These are phyloP conservation scores for Calonectria pseudoturangicola DNA, from an alignment of 2,329 filamentous ascomycete genomes.

Conservation along the genomic window DNA sequence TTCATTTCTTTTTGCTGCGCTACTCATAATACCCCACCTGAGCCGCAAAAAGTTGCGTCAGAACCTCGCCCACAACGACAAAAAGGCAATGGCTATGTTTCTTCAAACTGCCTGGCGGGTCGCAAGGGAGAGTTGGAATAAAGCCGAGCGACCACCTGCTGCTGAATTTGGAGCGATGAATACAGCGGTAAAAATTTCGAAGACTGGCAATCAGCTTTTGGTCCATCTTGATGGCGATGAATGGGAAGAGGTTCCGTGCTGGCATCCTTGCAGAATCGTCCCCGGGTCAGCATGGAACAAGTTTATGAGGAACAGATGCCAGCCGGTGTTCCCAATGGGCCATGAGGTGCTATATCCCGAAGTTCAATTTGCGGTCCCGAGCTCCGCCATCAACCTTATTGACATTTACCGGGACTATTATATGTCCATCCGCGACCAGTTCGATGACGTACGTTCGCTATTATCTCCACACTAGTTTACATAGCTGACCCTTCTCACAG, in stretches of 20 bases:
- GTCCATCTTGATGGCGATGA: slow-evolving; percentile 38
- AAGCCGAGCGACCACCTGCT: slow-evolving; percentile 31
- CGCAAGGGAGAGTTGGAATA: slow-evolving; percentile 34
- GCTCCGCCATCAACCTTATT: slow-evolving; percentile 31
- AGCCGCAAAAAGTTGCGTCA: slow-evolving; percentile 27
- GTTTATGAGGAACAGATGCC: slow-evolving; percentile 47
- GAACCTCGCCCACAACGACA: neutral
- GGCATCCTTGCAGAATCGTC: slow-evolving; percentile 47
- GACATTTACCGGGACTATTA: slow-evolving; percentile 31
- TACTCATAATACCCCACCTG: slow-evolving; percentile 45
- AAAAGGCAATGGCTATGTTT: slow-evolving; percentile 38
- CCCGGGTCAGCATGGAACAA: slow-evolving; percentile 53
- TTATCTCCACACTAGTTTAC: neutral
- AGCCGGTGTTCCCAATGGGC: slow-evolving; percentile 33
- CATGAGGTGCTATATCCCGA: neutral
- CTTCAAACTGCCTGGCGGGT: slow-evolving; percentile 45
- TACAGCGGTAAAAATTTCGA: slow-evolving; percentile 45
- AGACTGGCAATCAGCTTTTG: slow-evolving; percentile 44
- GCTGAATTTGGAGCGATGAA: slow-evolving; percentile 49
- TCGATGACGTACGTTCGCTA: slow-evolving; percentile 31
- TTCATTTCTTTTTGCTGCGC: slow-evolving; percentile 48
- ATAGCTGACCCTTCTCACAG: slow-evolving; percentile 27
- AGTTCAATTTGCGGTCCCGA: slow-evolving; percentile 41
- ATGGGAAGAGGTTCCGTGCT: slow-evolving; percentile 43
- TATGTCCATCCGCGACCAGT: slow-evolving; percentile 24